Base-by-base conservation (phyloP, 371 early-diverging fungal species). In the Circinella umbellata region DNA sequence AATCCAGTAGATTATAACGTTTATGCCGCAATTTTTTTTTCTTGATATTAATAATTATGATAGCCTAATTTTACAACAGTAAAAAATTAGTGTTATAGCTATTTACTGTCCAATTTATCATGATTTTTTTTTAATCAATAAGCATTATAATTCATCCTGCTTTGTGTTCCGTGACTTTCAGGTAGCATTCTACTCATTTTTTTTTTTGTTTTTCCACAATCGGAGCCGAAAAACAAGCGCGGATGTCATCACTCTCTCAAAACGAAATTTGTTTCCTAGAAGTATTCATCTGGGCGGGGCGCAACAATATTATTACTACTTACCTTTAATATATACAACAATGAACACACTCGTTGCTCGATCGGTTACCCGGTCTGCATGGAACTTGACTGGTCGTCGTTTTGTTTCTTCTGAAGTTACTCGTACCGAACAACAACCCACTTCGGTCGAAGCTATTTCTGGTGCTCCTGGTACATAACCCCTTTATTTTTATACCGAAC, bases 381-480 rank as follows among this genome's bases (percentile, higher is more conserved):
- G 47, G 63, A 63, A 39, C 48, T 34, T 63, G 17, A 48, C 48
- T 46, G 66, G 39, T 57, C 66, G 66, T 53, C 66, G 66, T 42
- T 66, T 66, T 46, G 66, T 53, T 42, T 63, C 63, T 18, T 63
- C 63, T 63, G 66, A 66, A 42, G 74, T 80, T 42, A 72, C 75
- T 51, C 80, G 71, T 38, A 70, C 78, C 46, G 80, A 76, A 48
- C 66, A 72, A n/a, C 73, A 72, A 63, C 57, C 75, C 38, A 64
- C 70, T 4, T 39, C 66, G 37, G 80, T 80, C 46, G 84, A 83
- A 61, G 68, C 73, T 48, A 73, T 81, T 39, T 83, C 84, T 39
- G 84, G 84, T 64, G 84, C 84, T 68, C 81, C 84, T 73, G 84
- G 84, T 83, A 77, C 51, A 13, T 51, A 13, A 1, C n/a, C n/a